Percentiles rank a stretch among this genome's conserved stretches.
Evolutionary conservation across 495 filamentous ascomycete genomes (phyloP).

Genomic region (Tuber microsphaerosporum): DNA sequence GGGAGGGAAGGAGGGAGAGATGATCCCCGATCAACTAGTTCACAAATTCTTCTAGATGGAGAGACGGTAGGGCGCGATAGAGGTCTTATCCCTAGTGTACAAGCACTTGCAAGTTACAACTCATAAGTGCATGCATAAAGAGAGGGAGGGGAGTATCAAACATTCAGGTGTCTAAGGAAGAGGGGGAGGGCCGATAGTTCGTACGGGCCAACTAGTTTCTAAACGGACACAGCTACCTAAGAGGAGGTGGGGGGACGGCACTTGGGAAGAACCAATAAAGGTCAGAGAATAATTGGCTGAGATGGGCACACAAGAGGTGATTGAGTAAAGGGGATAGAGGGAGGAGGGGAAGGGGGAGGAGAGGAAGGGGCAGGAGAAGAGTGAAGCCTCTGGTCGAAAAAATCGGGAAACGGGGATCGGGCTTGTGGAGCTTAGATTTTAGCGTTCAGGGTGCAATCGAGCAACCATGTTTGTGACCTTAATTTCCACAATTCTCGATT

Average conservation of each 20-base stretch:
- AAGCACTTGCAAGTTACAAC: background rate
- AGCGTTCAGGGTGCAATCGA: too few relatives aligned
- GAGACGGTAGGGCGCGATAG: conserved; percentile 5
- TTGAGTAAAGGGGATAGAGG: background rate
- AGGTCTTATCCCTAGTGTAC: background rate
- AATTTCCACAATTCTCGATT: too few relatives aligned
- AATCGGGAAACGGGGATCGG: too few relatives aligned
- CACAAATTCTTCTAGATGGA: background rate
- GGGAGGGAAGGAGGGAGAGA: background rate
- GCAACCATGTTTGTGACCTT: too few relatives aligned
- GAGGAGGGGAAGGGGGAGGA: background rate
- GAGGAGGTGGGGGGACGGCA: background rate
- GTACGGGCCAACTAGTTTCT: background rate
- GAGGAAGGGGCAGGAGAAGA: too few relatives aligned
- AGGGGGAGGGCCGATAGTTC: background rate
- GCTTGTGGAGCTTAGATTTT: too few relatives aligned
- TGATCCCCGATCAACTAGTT: background rate
- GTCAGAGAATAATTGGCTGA: background rate
- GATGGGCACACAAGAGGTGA: background rate
- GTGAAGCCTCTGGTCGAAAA: too few relatives aligned
- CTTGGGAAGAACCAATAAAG: background rate
- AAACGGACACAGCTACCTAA: background rate
- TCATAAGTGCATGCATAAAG: too few relatives aligned
- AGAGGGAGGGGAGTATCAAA: conserved; percentile 9
- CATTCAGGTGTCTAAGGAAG: background rate